Evolutionary conservation across 345 rosid species (phyloP).

Genomic region (Durio zibethinus): DNA sequence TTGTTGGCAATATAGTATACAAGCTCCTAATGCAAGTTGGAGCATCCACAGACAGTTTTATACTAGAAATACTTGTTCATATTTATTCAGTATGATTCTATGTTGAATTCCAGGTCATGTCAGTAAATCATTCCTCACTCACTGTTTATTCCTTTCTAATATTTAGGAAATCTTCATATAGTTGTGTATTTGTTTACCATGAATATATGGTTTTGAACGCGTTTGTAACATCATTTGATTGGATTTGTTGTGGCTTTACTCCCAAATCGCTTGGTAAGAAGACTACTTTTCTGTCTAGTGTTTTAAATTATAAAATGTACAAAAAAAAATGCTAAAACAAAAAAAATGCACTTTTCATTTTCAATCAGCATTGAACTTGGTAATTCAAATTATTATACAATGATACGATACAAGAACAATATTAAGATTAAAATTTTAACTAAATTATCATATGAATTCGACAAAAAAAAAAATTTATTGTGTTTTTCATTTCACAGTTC

Average conservation of each 20-base stretch:
- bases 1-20: background rate
- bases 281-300: background rate
- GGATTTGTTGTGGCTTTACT: background rate
- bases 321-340: too few relatives aligned
- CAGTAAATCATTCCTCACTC: constrained; percentile 10
- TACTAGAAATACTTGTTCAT: constrained; percentile 20
- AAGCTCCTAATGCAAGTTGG: background rate
- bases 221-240: background rate
- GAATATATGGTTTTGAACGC: background rate
- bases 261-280: background rate
- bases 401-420: too few relatives aligned
- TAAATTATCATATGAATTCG: too few relatives aligned
- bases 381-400: too few relatives aligned
- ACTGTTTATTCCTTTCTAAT: background rate
- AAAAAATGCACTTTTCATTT: too few relatives aligned
- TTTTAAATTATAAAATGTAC: background rate
- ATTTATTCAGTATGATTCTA: constrained; percentile 25
- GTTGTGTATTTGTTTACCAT: background rate
- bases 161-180: background rate
- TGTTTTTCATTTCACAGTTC: too few relatives aligned
- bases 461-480: too few relatives aligned
- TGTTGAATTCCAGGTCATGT: constrained; percentile 4
- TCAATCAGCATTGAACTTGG: too few relatives aligned
- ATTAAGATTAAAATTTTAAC: too few relatives aligned
- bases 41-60: constrained; percentile 8